phyloP scores from a whole-genome alignment of 2,329 filamentous ascomycete species.

The Aschersonia sp. region DNA sequence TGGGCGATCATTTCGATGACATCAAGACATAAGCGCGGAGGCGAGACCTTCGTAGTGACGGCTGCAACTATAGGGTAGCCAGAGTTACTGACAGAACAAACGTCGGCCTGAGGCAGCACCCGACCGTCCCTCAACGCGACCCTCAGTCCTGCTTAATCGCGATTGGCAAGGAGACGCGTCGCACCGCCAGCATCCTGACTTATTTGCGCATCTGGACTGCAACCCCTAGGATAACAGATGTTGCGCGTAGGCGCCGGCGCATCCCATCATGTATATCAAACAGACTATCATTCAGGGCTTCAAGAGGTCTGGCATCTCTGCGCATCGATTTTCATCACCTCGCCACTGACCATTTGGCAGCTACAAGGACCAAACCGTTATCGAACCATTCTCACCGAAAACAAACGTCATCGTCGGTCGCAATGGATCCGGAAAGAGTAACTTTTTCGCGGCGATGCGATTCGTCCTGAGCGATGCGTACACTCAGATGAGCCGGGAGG shows the following conservation, averaged over 20 bases:
- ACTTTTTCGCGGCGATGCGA: conserved; percentile 97
- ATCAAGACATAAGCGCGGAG: neutral
- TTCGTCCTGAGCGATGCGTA: conserved; percentile 98
- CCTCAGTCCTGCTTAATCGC: neutral
- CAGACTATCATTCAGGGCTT: conserved; percentile 99
- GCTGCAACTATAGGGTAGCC: too few relatives aligned
- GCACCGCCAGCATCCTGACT: neutral
- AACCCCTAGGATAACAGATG: conserved; percentile 10
- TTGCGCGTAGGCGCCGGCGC: conserved; percentile 23
- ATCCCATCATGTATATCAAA: conserved; percentile 81
- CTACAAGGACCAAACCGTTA: conserved; percentile 99
- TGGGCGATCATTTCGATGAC: neutral
- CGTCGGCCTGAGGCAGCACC: conserved; percentile 3
- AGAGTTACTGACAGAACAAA: neutral
- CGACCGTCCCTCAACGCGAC: conserved; percentile 4
- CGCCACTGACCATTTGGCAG: conserved; percentile 29
- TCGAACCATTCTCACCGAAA: conserved; percentile 93
- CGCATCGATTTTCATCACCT: neutral
- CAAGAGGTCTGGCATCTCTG: conserved; percentile 56
- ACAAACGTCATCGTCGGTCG: conserved; percentile 98
- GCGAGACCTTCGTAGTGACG: too few relatives aligned
- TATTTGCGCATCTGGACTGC: neutral
- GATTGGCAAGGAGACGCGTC: conserved; percentile 3
- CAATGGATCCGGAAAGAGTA: conserved; percentile 98
- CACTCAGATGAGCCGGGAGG: conserved; percentile 86